These are phyloP conservation scores for Alternaria longipes DNA, from an alignment of 2,329 filamentous ascomycete species.

Conservation along the genomic window DNA sequence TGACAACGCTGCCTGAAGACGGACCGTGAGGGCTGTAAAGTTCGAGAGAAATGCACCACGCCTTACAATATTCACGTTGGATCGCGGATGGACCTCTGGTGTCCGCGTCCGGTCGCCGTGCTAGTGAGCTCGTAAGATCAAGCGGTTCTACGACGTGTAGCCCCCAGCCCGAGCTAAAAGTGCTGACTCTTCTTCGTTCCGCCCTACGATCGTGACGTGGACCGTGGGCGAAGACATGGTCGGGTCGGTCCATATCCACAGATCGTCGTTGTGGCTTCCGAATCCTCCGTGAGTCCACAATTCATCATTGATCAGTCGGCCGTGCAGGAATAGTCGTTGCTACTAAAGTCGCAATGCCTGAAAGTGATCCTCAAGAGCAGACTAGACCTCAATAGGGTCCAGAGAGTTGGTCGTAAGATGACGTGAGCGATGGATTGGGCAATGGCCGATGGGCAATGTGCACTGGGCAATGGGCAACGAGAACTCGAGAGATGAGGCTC, in stretches of 20 bases:
- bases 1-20: not conserved
- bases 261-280: not conserved
- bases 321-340: not conserved
- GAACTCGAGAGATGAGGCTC: not conserved
- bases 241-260: conserved; percentile 2
- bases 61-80: not conserved
- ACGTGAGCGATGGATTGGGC: conserved; percentile 6
- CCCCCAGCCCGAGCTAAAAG: not conserved
- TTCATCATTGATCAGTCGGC: not conserved
- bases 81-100: not conserved
- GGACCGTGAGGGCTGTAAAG: not conserved
- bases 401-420: not conserved
- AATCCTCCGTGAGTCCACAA: not conserved
- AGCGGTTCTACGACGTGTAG: not conserved
- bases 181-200: not conserved
- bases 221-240: not conserved
- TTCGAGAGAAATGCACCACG: not conserved
- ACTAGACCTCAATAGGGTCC: not conserved
- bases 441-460: not conserved
- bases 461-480: not conserved
- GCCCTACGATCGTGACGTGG: not conserved
- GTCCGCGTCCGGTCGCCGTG: not conserved
- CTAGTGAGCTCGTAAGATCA: not conserved
- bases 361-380: not conserved
- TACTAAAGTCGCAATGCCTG: not conserved